These are phyloP conservation scores for Nepenthes alata DNA, from an alignment of 179 eudicot genomes.

Conservation along the genomic window DNA sequence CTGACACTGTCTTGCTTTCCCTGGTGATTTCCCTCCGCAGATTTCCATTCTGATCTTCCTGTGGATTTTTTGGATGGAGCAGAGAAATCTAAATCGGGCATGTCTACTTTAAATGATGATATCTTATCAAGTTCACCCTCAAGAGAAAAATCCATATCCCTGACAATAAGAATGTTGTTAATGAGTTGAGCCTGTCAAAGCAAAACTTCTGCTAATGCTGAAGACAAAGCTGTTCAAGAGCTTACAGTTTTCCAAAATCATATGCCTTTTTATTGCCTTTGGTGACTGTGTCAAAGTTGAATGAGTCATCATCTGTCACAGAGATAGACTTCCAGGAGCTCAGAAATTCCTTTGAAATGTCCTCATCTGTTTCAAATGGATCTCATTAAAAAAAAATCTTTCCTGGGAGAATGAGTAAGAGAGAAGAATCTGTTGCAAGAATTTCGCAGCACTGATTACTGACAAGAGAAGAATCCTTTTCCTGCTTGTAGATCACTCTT, in stretches of 20 bases:
- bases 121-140: conserved; percentile 67
- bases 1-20: conserved; percentile 34
- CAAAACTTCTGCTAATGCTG: background rate
- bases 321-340: conserved; percentile 62
- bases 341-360: conserved; percentile 66
- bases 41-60: conserved; percentile 40
- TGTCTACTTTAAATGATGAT: conserved; percentile 62
- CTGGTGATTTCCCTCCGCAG: conserved; percentile 25
- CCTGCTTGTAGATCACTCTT: background rate
- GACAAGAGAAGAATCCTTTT: background rate
- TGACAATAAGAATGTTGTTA: conserved; percentile 13
- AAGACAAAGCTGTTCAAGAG: conserved; percentile 7
- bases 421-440: background rate
- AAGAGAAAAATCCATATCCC: conserved; percentile 79
- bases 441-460: background rate
- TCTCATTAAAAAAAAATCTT: background rate
- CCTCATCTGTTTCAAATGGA: conserved; percentile 44
- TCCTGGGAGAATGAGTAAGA: no score
- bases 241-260: conserved; percentile 71
- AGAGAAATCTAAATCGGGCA: conserved; percentile 66
- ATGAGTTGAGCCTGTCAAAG: conserved; percentile 1
- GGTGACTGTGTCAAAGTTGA: conserved; percentile 48
- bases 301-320: conserved; percentile 41
- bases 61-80: conserved; percentile 32
- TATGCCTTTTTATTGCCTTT: conserved; percentile 68